Evolutionary conservation across 2,329 filamentous ascomycete genomes (phyloP), one percentile per base, ranked within the genome.

Genomic region (Botrytis medusae): DNA sequence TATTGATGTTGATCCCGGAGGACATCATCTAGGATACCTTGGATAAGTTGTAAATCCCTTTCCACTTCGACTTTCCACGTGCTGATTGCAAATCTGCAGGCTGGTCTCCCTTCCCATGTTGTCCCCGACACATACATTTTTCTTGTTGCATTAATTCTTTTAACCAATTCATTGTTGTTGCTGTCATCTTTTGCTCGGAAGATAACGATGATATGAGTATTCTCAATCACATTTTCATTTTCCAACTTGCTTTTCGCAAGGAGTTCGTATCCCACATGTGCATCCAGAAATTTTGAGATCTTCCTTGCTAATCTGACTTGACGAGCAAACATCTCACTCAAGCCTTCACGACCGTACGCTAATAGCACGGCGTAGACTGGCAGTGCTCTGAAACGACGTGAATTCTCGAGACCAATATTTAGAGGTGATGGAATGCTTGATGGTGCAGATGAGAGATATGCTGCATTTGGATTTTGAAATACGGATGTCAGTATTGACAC

Each of bases 391-490:
- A 98, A 97, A 9, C 95, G 91, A 57, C 95, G 90, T 2, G 94
- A 97, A 82, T 98, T 98, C 79, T 98, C 95, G 32, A 98, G 85
- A 32, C 94, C 94, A 73, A 96, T 89, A 82, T 97, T 95, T 25
- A 97, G 84, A 0, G 95, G 95, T 5, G 92, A 95, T n/a, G 91
- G 89, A 75, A 96, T 91, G 7, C 78, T 78, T 4, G 79, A 78
- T 25, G 82, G 81, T 32, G 82, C 81, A 14, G 82, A 82, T 8
- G 85, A 83, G 63, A 97, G 88, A 80, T 98, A 98, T 1, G 91
- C 92, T 3, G 95, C 95, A 80, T 95, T 95, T 46, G 93, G 89
- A 82, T 98, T 98, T 74, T 88, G 86, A 82, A 95, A 97, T 16
- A 94, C 90, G 7, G 87, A 83, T 44, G 86, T 84, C 1, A 91